These are phyloP conservation scores for Calocybe indica DNA, from an alignment of 768 basidiomycete genomes.

Conservation along the genomic window DNA sequence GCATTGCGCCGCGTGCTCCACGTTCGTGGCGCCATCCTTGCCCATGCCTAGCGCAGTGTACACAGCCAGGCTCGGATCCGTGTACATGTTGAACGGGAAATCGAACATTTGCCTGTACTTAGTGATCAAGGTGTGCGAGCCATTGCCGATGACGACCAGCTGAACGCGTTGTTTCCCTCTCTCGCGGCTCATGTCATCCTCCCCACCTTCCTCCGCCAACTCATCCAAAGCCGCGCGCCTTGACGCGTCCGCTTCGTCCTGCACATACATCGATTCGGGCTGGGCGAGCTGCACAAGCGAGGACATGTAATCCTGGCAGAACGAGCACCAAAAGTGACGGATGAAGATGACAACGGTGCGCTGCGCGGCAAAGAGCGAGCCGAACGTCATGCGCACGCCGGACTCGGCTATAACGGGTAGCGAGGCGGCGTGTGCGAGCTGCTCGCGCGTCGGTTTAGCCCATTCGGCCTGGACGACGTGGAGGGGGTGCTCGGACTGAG, in stretches of 20 bases:
- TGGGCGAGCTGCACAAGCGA: constrained; percentile 44
- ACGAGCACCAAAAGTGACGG: constrained; percentile 84
- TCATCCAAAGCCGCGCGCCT: no score
- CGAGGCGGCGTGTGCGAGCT: constrained; percentile 56
- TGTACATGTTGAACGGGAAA: constrained; percentile 69
- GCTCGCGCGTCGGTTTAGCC: constrained; percentile 43
- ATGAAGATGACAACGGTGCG: constrained; percentile 78
- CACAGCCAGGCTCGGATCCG: constrained; percentile 65
- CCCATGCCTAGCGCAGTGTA: constrained; percentile 76
- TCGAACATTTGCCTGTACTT: constrained; percentile 76
- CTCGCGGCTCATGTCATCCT: constrained; percentile 6
- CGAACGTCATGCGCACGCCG: constrained; percentile 62
- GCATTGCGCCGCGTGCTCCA: not conserved
- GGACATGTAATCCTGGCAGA: constrained; percentile 85
- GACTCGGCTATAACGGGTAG: constrained; percentile 62
- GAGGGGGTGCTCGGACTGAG: not conserved
- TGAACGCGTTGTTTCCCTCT: constrained; percentile 31
- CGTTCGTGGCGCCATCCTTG: constrained; percentile 12
- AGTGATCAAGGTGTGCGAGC: constrained; percentile 68
- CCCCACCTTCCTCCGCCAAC: constrained; percentile 8
- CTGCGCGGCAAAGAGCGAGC: constrained; percentile 50
- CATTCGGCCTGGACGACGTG: constrained; percentile 30
- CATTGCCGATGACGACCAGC: constrained; percentile 74
- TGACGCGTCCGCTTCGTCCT: constrained; percentile 8
- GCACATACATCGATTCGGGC: constrained; percentile 31